Percentiles rank a stretch among this genome's conserved stretches.
Conservation (phyloP, 768 basidiomycete species). For the Phylloporus scabripes region DNA sequence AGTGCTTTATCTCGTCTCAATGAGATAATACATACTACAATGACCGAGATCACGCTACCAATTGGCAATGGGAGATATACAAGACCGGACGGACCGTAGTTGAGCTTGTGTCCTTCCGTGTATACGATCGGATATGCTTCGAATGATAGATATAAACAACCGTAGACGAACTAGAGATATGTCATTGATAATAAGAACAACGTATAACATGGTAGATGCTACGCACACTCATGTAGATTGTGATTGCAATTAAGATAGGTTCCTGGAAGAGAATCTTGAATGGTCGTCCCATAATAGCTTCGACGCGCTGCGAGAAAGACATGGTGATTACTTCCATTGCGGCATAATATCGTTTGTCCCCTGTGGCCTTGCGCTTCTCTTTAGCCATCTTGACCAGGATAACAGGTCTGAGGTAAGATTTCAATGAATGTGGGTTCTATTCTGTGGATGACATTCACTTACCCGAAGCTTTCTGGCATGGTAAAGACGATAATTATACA, state of each 20-base stretch:
- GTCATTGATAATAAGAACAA: constrained; percentile 2
- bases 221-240: constrained; percentile 56
- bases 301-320: constrained; percentile 36
- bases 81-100: constrained; percentile 49
- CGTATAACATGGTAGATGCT: neutral
- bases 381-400: constrained; percentile 50
- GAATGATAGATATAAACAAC: constrained; percentile 56
- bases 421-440: constrained; percentile 53
- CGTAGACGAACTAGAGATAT: constrained; percentile 50
- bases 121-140: constrained; percentile 60
- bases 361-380: constrained; percentile 45
- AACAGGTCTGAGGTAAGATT: constrained; percentile 38
- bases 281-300: constrained; percentile 49
- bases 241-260: constrained; percentile 60
- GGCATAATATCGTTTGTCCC: constrained; percentile 49
- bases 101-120: constrained; percentile 46
- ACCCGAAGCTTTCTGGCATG: constrained; percentile 63
- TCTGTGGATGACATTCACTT: constrained; percentile 38
- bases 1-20: neutral
- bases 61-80: constrained; percentile 56
- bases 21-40: constrained; percentile 32
- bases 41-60: constrained; percentile 44
- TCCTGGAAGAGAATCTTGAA: constrained; percentile 61
- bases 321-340: constrained; percentile 41
- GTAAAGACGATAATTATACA: constrained; percentile 46